These are phyloP conservation scores for Tolypocladium pustulatum DNA, from an alignment of 2,329 filamentous ascomycete species.

Conservation along the genomic window DNA sequence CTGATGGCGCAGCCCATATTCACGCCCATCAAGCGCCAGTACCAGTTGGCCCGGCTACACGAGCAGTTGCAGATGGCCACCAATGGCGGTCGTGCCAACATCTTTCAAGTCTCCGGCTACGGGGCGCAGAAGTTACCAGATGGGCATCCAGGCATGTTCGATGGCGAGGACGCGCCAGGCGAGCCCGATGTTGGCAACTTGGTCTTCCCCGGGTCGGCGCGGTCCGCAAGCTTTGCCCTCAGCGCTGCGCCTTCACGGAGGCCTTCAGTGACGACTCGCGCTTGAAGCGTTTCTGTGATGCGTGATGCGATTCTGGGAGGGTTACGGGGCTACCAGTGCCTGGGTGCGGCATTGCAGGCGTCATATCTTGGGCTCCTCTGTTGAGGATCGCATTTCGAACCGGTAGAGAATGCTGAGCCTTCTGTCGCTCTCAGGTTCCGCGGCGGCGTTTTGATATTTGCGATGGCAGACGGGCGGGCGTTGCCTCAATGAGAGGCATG, in stretches of 20 bases:
- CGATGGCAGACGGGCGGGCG: neutral
- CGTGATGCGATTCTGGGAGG: neutral
- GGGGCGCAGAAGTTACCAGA: constrained; percentile 45
- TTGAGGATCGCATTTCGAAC: neutral
- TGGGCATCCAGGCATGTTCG: constrained; percentile 33
- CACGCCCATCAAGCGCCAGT: constrained; percentile 51
- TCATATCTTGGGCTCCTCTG: neutral
- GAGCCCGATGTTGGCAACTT: constrained; percentile 39
- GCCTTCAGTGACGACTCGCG: constrained; percentile 36
- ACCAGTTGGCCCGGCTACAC: constrained; percentile 51
- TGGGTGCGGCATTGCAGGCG: neutral
- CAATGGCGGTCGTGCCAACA: constrained; percentile 54
- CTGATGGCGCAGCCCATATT: constrained; percentile 57
- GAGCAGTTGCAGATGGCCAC: constrained; percentile 58
- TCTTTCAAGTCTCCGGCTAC: constrained; percentile 49
- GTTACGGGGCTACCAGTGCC: neutral
- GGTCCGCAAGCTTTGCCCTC: constrained; percentile 36
- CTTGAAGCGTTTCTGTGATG: constrained; percentile 19
- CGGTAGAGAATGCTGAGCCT: no score
- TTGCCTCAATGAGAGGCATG: neutral
- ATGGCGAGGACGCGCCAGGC: constrained; percentile 46
- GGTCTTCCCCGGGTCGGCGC: constrained; percentile 23
- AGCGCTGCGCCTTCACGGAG: constrained; percentile 29
- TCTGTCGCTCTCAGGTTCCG: neutral
- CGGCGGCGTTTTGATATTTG: neutral